These are phyloP conservation scores for Dittrichia graveolens DNA, from an alignment of 129 eudicot genomes.

Conservation along the genomic window DNA sequence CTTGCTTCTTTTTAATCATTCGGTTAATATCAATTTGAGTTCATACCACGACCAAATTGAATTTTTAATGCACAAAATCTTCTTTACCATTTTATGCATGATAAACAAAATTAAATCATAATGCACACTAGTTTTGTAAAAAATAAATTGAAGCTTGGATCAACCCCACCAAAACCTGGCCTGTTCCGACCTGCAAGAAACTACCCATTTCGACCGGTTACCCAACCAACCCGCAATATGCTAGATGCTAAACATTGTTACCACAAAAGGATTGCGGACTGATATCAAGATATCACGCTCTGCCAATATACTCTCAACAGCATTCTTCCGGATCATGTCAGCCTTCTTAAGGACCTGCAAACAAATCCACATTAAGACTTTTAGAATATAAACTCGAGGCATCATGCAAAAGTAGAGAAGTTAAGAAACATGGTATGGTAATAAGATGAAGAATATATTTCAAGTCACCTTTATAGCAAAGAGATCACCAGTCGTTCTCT, in stretches of 20 bases:
- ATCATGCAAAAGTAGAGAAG: conserved; percentile 1
- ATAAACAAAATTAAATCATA: neutral
- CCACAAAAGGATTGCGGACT: conserved; percentile 99
- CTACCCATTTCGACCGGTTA: neutral
- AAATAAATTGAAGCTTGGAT: too few species aligned
- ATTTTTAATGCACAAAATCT: too few species aligned
- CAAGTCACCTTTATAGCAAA: conserved; percentile 87
- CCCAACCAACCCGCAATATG: conserved; percentile 3
- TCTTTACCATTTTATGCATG: too few species aligned
- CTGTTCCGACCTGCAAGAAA: neutral
- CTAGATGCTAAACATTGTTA: conserved; percentile 46
- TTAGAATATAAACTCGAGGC: neutral
- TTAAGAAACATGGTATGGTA: neutral
- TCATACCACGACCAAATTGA: neutral
- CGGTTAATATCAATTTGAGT: too few species aligned
- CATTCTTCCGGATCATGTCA: conserved; percentile 94
- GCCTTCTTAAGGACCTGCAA: conserved; percentile 91
- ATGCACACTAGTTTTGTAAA: neutral
- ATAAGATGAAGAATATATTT: neutral
- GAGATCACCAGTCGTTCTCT: conserved; percentile 93
- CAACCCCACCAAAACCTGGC: neutral
- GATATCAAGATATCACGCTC: conserved; percentile 93
- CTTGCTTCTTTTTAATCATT: too few species aligned
- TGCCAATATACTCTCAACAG: conserved; percentile 96
- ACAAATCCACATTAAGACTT: neutral